Evolutionary conservation across 306 rosid species (phyloP).

Genomic region (Styphnolobium japonicum): DNA sequence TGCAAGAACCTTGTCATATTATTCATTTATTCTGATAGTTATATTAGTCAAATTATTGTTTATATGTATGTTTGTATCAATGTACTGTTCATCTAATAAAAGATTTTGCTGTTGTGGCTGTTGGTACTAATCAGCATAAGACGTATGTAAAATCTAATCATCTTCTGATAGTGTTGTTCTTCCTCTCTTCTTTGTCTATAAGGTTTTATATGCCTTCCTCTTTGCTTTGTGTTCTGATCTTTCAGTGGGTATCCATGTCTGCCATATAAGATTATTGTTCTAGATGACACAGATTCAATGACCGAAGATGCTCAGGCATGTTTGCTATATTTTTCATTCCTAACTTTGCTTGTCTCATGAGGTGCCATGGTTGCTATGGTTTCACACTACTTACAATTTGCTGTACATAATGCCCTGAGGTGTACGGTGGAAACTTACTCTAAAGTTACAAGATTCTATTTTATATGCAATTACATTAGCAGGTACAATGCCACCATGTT

Average conservation of each 20-base stretch:
- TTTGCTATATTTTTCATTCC: neutral
- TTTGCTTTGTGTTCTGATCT: neutral
- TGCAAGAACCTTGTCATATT: neutral
- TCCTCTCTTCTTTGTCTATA: neutral
- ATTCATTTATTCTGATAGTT: conserved; percentile 2
- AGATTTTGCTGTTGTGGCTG: conserved; percentile 86
- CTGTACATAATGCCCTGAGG: conserved; percentile 84
- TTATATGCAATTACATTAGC: conserved; percentile 96
- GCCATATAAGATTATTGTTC: conserved; percentile 85
- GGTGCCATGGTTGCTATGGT: neutral
- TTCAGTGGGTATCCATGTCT: conserved; percentile 84
- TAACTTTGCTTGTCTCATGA: neutral
- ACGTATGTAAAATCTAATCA: conserved; percentile 39
- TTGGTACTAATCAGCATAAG: conserved; percentile 48
- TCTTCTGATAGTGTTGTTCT: neutral
- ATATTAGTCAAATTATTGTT: conserved; percentile 4
- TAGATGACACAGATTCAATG: conserved; percentile 98
- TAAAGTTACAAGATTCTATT: conserved; percentile 87
- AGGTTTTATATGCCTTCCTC: neutral
- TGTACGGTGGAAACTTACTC: conserved; percentile 95
- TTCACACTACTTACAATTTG: conserved; percentile 2
- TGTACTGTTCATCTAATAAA: too few relatives aligned
- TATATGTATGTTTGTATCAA: neutral
- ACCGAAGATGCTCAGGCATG: conserved; percentile 97
- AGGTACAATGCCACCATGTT: conserved; percentile 44